Conservation (phyloP, 371 early-diverging fungal genomes). For the Vairimorpha necatrix region DNA sequence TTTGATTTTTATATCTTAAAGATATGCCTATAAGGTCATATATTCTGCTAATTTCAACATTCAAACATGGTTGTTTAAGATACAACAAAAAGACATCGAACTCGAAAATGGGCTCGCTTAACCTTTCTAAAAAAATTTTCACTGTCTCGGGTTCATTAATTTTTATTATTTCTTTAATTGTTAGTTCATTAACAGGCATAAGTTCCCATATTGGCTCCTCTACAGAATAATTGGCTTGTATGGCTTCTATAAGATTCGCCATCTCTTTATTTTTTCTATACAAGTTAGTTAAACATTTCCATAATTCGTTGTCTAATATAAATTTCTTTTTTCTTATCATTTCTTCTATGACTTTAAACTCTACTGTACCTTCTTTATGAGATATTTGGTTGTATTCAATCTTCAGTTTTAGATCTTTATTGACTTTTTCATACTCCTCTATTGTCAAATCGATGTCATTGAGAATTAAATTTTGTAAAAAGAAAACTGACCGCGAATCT, state of each 20-base stretch:
- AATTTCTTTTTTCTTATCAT: background rate
- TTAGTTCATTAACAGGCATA: slow-evolving; percentile 5
- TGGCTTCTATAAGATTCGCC: background rate
- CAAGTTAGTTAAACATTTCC: background rate
- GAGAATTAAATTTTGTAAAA: background rate
- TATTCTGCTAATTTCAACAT: background rate
- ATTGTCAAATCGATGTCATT: background rate
- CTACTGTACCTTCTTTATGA: background rate
- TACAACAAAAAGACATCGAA: slow-evolving; percentile 12
- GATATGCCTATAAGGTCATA: background rate
- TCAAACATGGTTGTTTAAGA: background rate
- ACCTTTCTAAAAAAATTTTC: slow-evolving; percentile 3
- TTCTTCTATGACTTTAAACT: background rate
- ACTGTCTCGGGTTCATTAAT: background rate
- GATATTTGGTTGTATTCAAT: background rate
- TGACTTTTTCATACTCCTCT: background rate
- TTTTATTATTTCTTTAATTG: background rate
- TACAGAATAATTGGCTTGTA: slow-evolving; percentile 3
- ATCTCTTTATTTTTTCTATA: slow-evolving; percentile 19
- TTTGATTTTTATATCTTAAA: background rate
- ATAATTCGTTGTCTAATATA: background rate
- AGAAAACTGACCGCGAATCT: background rate
- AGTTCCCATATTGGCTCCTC: background rate
- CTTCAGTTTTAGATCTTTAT: background rate
- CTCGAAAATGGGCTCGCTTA: background rate